Conservation (phyloP, 352 stramenopile genomes). For the Pythium vanterpoolii region DNA sequence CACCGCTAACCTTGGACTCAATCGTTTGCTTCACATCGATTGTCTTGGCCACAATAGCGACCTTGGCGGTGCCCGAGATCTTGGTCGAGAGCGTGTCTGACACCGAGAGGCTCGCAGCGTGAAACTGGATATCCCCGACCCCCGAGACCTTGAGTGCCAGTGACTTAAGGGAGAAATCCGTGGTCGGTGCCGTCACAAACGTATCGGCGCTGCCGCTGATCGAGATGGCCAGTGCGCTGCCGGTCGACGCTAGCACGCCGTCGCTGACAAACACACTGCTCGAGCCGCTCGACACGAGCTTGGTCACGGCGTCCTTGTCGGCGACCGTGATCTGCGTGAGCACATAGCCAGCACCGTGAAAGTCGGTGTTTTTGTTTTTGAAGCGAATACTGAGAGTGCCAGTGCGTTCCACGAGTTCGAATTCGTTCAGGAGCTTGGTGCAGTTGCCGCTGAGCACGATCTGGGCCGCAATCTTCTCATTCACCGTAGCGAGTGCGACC, state of each 20-base stretch:
- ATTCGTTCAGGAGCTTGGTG: slow-evolving; percentile 35
- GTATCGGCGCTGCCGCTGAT: slow-evolving; percentile 8
- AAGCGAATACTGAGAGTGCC: slow-evolving; percentile 46
- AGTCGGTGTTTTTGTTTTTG: slow-evolving; percentile 61
- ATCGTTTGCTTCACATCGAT: slow-evolving; percentile 17
- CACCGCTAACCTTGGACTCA: slow-evolving; percentile 16
- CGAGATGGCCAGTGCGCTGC: not conserved
- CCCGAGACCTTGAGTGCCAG: slow-evolving; percentile 32
- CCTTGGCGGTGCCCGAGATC: slow-evolving; percentile 13
- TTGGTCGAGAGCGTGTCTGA: slow-evolving; percentile 10
- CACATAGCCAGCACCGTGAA: slow-evolving; percentile 38
- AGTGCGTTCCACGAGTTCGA: slow-evolving; percentile 38
- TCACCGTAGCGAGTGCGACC: slow-evolving; percentile 12
- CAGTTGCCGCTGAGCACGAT: slow-evolving; percentile 58
- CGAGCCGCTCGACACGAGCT: slow-evolving; percentile 36
- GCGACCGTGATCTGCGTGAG: slow-evolving; percentile 49
- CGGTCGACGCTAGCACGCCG: slow-evolving; percentile 3
- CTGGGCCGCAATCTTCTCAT: slow-evolving; percentile 31
- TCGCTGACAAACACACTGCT: slow-evolving; percentile 41
- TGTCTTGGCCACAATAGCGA: slow-evolving; percentile 14
- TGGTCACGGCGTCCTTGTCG: slow-evolving; percentile 30
- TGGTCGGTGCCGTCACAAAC: slow-evolving; percentile 18
- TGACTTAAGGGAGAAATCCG: slow-evolving; percentile 35
- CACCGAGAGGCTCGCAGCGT: slow-evolving; percentile 24
- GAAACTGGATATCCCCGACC: slow-evolving; percentile 28